These are phyloP conservation scores for Murraya koenigii DNA, from an alignment of 345 rosid genomes.

Conservation along the genomic window DNA sequence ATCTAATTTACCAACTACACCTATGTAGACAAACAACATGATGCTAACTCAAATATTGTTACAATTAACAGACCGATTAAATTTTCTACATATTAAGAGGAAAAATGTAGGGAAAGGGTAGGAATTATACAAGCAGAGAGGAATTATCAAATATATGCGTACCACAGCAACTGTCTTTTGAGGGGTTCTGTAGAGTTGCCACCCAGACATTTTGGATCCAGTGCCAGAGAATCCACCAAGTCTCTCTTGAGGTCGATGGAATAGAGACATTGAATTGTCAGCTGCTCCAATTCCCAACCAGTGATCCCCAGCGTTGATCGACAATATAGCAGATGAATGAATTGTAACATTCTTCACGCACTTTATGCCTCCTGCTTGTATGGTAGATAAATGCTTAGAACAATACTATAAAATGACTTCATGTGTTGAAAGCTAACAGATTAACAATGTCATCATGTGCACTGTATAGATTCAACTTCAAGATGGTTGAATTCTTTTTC, in stretches of 20 bases:
- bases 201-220: constrained; percentile 80
- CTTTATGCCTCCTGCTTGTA: constrained; percentile 62
- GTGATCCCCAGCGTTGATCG: constrained; percentile 88
- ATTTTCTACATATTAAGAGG: neutral
- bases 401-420: neutral
- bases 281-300: constrained; percentile 99
- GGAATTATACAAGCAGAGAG: neutral
- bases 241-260: constrained; percentile 90
- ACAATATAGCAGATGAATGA: constrained; percentile 71
- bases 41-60: neutral
- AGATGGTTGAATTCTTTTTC: neutral
- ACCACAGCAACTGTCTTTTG: constrained; percentile 90
- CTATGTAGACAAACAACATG: too few relatives aligned
- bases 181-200: constrained; percentile 98
- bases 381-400: neutral
- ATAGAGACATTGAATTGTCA: constrained; percentile 98
- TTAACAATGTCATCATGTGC: neutral
- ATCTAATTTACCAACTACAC: neutral
- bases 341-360: constrained; percentile 91
- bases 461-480: constrained; percentile 7
- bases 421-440: neutral
- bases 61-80: neutral
- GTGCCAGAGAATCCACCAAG: constrained; percentile 51
- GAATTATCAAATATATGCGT: constrained; percentile 23
- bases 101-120: neutral